Evolutionary conservation across 345 rosid species (phyloP).

Genomic region (Brassica carinata): DNA sequence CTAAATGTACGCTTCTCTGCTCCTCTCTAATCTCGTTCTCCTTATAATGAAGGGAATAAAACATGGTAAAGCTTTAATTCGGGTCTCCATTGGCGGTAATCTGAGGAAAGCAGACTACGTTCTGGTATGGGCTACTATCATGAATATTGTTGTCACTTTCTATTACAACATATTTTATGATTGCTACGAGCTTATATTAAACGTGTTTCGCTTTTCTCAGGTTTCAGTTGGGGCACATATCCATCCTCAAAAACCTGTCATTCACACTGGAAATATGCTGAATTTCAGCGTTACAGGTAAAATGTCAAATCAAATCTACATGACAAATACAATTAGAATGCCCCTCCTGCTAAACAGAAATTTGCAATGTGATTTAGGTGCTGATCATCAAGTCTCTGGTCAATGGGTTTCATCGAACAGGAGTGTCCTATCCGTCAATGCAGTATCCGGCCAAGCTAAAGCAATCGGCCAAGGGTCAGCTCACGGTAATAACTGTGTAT

Average conservation of each 20-base stretch:
- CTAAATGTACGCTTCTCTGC: constrained; percentile 5
- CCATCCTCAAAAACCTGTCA: constrained; percentile 69
- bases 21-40: not conserved
- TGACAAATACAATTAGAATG: not conserved
- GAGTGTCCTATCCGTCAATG: constrained; percentile 60
- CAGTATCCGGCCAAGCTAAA: constrained; percentile 68
- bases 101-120: constrained; percentile 70
- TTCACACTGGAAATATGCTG: constrained; percentile 57
- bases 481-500: constrained; percentile 50
- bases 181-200: constrained; percentile 22
- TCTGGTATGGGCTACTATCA: constrained; percentile 52
- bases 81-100: constrained; percentile 53
- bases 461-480: constrained; percentile 72
- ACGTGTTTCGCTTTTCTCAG: constrained; percentile 45
- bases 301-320: constrained; percentile 2
- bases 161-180: not conserved
- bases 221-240: constrained; percentile 84
- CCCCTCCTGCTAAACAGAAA: not conserved
- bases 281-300: constrained; percentile 68
- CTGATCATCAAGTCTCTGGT: constrained; percentile 57
- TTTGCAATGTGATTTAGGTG: constrained; percentile 46
- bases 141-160: not conserved
- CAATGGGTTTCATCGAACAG: constrained; percentile 66
- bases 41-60: constrained; percentile 60
- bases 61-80: constrained; percentile 78